phyloP scores from a whole-genome alignment of 345 rosid genomes.

The Pugionium cornutum region DNA sequence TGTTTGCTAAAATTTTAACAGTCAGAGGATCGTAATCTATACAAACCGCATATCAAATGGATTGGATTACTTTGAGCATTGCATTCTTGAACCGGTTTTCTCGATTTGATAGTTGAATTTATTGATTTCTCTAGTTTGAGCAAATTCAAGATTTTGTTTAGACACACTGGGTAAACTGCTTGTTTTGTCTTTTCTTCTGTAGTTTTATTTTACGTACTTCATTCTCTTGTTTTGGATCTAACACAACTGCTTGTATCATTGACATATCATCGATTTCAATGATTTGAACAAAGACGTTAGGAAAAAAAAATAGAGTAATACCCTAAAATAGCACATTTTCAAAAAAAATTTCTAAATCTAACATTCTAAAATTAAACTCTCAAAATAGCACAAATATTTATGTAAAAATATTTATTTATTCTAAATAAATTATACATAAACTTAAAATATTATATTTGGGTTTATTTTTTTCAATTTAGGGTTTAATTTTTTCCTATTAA shows the following conservation, averaged over 20 bases:
- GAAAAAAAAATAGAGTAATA: too few relatives aligned
- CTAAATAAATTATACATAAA: too few relatives aligned
- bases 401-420: too few relatives aligned
- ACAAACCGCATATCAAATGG: constrained; percentile 15
- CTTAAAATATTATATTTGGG: too few relatives aligned
- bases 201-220: background rate
- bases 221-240: constrained; percentile 6
- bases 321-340: too few relatives aligned
- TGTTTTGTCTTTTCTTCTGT: background rate
- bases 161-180: too few relatives aligned
- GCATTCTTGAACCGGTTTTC: constrained; percentile 4
- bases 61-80: background rate
- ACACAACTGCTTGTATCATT: background rate
- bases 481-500: too few relatives aligned
- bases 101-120: constrained; percentile 3
- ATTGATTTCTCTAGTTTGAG: constrained; percentile 25
- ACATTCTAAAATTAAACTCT: too few relatives aligned
- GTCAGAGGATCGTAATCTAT: constrained; percentile 6
- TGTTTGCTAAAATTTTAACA: constrained; percentile 23
- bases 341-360: too few relatives aligned
- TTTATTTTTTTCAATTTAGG: too few relatives aligned
- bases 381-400: too few relatives aligned
- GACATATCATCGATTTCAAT: background rate
- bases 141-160: constrained; percentile 26
- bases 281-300: too few relatives aligned